Percentiles rank a stretch among this genome's conserved stretches.
These are phyloP conservation scores for Rhododendron ferrugineum DNA, from an alignment of 148 eudicot species.

Conservation along the genomic window DNA sequence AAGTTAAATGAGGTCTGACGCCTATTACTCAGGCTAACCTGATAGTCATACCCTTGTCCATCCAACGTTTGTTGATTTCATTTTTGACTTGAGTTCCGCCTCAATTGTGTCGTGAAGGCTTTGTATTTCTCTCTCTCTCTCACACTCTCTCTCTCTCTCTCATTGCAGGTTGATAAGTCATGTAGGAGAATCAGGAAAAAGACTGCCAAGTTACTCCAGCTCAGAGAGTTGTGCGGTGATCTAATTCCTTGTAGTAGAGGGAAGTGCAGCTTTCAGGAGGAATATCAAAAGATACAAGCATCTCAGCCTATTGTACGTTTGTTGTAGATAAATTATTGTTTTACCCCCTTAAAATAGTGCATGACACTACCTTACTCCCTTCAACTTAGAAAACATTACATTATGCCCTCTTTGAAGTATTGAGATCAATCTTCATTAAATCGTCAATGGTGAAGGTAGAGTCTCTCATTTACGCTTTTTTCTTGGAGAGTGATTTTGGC, in stretches of 20 bases:
- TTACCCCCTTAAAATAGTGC: not conserved
- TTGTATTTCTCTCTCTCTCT: not conserved
- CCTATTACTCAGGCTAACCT: not conserved
- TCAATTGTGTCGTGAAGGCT: not conserved
- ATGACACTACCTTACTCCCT: not conserved
- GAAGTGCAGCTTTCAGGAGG: slow-evolving; percentile 58
- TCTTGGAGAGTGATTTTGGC: too few relatives aligned
- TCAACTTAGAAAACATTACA: not conserved
- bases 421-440: not conserved
- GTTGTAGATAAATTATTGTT: not conserved
- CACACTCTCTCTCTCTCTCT: not conserved
- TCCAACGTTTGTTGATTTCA: not conserved
- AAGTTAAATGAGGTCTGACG: not conserved
- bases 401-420: not conserved
- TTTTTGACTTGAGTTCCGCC: not conserved
- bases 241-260: slow-evolving; percentile 33
- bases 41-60: not conserved
- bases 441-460: not conserved
- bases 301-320: slow-evolving; percentile 59
- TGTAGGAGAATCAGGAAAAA: slow-evolving; percentile 18
- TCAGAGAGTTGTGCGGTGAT: slow-evolving; percentile 63
- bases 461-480: not conserved
- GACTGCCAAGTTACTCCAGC: slow-evolving; percentile 44
- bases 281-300: slow-evolving; percentile 50
- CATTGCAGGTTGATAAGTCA: slow-evolving; percentile 21